phyloP scores from a whole-genome alignment of 2,329 filamentous ascomycete species.

The Rutstroemia sp. region DNA sequence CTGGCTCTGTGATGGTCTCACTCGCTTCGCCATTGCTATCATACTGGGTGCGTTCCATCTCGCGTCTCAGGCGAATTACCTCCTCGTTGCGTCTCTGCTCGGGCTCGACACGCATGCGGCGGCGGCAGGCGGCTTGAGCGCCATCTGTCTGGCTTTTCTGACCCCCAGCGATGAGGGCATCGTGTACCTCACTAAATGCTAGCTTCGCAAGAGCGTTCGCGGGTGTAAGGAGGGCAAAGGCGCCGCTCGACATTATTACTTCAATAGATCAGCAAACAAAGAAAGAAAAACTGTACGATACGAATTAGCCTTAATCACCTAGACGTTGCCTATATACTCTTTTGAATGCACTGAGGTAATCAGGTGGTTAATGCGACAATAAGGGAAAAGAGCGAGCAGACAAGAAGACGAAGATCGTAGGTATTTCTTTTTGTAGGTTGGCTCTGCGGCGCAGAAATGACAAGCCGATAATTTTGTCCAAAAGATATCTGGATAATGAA shows the following conservation, averaged over 20 bases:
- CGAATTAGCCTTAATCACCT: too few relatives aligned
- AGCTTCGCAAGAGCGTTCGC: neutral
- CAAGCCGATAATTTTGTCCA: too few relatives aligned
- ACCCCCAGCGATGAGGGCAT: neutral
- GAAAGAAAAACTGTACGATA: too few relatives aligned
- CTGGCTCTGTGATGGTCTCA: neutral
- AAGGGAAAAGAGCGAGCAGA: too few relatives aligned
- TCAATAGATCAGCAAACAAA: too few relatives aligned
- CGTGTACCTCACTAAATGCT: neutral
- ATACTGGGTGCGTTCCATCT: neutral
- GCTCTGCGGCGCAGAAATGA: too few relatives aligned
- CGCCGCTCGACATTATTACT: neutral
- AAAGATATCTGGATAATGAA: too few relatives aligned
- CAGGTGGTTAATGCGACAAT: too few relatives aligned
- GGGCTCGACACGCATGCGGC: neutral
- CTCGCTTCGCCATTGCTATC: neutral
- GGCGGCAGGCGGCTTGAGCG: neutral
- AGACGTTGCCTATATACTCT: too few relatives aligned
- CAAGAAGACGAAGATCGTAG: too few relatives aligned
- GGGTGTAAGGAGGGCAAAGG: neutral
- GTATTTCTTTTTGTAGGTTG: too few relatives aligned
- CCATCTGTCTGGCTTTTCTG: neutral
- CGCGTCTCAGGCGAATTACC: neutral
- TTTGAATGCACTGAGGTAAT: too few relatives aligned
- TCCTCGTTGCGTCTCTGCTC: neutral